Conservation (phyloP, 257 asterid species). For the Petrea volubilis region DNA sequence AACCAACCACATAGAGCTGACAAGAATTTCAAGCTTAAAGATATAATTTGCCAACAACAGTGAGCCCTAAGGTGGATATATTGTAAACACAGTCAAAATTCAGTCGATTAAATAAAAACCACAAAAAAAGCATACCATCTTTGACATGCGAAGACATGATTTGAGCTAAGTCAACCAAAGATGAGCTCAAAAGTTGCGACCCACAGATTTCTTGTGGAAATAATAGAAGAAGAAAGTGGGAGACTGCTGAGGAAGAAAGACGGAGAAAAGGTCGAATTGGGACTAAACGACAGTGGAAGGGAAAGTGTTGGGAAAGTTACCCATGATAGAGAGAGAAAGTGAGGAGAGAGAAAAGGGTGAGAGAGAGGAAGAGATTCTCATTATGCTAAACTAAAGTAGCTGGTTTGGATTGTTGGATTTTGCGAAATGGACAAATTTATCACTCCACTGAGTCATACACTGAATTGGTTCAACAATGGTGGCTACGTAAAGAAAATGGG, state of each 20-base stretch:
- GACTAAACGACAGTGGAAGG: conserved; percentile 28
- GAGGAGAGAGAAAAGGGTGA: no score
- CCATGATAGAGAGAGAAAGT: background rate
- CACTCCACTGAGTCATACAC: background rate
- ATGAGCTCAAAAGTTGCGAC: conserved; percentile 16
- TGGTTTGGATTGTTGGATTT: conserved; percentile 7
- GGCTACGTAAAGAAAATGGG: background rate
- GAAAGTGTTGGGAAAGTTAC: conserved; percentile 36
- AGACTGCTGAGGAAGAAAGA: conserved; percentile 23
- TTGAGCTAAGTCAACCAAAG: conserved; percentile 10
- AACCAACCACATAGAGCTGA: background rate
- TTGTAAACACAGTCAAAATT: background rate
- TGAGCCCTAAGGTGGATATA: background rate
- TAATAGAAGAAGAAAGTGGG: conserved; percentile 19
- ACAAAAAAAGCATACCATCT: conserved; percentile 29
- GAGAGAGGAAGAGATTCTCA: background rate
- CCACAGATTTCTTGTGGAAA: conserved; percentile 6
- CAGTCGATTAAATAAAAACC: background rate
- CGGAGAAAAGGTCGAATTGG: conserved; percentile 19
- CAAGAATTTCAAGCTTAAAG: conserved; percentile 1
- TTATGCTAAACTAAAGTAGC: background rate
- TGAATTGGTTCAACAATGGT: background rate
- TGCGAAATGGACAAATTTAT: background rate
- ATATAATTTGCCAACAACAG: background rate
- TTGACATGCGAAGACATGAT: conserved; percentile 41